Evolutionary conservation across 345 rosid species (phyloP), one percentile per base, ranked within the genome.

Genomic region (Hibiscus trionum): DNA sequence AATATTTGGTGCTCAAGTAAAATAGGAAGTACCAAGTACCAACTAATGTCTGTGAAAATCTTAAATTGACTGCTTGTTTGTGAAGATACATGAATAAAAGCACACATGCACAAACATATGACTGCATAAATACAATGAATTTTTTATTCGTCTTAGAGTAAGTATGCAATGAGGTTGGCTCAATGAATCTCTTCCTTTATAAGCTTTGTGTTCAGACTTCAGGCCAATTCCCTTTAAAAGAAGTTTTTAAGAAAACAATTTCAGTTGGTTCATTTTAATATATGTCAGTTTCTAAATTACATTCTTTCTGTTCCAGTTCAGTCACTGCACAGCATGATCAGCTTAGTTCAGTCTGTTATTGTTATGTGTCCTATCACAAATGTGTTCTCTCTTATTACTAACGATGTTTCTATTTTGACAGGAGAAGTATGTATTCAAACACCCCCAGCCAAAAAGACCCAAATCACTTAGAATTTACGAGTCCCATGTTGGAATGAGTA

Each of bases 401-500:
- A 50, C 58, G 74, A 66, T 76, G 47, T 61, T 80, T 49, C 58
- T 66, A 65, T 78, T 53, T 79, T 78, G 76, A 31, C 90, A 91
- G 97, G 95, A 88, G 56, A 90, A 86, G 84, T 86, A 94, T 68
- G 81, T 86, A 46, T 91, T 94, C 82, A 87, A 85, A 74, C 93
- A 91, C 81, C 87, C 93, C 74, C 95, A 85, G 70, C 99, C 99
- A 77, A 87, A 77, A 86, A 90, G 52, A 73, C 99, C 99, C 44
- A 86, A 87, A 72, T 90, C 97, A 55, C 91, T 94, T 42, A 88
- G 99, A 79, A 90, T 94, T 68, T 94, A 94, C 59, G 99, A 94
- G 84, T 80, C 97, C 52, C 99, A 94, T 83, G 92, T 94, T 31
- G 99, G 99, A 77, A 94, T 94, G 99, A 94, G 99, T 82, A 94